Percentiles rank a stretch among this genome's conserved stretches.
Conservation (phyloP, 2,329 filamentous ascomycete genomes). For the Monilinia fructicola region DNA sequence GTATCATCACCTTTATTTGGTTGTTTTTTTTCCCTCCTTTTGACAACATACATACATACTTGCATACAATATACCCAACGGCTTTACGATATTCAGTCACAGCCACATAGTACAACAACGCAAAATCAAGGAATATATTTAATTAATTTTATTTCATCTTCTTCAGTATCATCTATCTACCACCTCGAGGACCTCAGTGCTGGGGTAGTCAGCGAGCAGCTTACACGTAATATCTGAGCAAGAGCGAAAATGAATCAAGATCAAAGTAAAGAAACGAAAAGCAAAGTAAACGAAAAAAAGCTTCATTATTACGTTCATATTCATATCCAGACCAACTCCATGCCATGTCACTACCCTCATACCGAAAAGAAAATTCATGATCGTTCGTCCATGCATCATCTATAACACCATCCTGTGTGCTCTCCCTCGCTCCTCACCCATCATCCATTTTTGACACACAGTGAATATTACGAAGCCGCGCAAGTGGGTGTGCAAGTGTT, state of each 20-base stretch:
- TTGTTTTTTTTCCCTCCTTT: constrained; percentile 5
- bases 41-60: neutral
- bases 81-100: neutral
- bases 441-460: no score
- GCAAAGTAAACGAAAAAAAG: neutral
- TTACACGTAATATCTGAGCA: neutral
- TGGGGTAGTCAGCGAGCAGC: no score
- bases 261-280: neutral
- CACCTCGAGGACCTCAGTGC: neutral
- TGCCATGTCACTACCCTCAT: no score
- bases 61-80: constrained; percentile 12
- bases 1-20: neutral
- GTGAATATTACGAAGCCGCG: no score
- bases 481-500: no score
- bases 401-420: no score
- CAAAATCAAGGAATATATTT: neutral
- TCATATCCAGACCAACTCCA: neutral
- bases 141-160: neutral
- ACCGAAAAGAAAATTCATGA: no score
- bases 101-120: neutral
- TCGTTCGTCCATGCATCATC: no score
- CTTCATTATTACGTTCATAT: neutral
- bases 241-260: neutral
- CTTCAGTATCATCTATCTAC: neutral
- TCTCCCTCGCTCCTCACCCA: no score